Evolutionary conservation across 257 asterid species (phyloP).

Genomic region (Solanum gandarillasii): DNA sequence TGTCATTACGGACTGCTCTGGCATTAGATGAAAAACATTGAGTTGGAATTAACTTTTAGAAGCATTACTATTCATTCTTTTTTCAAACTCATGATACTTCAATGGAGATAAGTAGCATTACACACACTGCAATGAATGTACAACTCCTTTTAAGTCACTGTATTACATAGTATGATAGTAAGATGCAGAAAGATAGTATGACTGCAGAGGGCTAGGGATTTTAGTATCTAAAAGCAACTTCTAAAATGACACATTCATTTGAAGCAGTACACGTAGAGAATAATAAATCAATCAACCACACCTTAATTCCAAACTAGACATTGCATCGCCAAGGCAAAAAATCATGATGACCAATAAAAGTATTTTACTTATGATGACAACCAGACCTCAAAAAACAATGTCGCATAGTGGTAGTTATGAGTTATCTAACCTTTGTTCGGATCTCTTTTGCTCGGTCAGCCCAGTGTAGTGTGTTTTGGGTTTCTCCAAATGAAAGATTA

Average conservation of each 20-base stretch:
- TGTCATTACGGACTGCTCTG: background rate
- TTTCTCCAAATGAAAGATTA: slow-evolving; percentile 42
- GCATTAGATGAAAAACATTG: background rate
- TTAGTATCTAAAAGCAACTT: background rate
- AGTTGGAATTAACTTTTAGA: background rate
- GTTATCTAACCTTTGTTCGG: slow-evolving; percentile 31
- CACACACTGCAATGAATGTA: background rate
- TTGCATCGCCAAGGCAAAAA: background rate
- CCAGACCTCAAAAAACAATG: background rate
- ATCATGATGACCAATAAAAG: background rate
- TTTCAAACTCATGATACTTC: background rate
- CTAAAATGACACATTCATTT: background rate
- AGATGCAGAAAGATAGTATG: background rate
- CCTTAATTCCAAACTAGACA: background rate
- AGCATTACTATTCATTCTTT: background rate
- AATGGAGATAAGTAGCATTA: background rate
- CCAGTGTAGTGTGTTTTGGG: slow-evolving; percentile 65
- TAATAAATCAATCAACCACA: background rate
- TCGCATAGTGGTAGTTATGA: background rate
- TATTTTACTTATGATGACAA: background rate
- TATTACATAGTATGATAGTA: background rate
- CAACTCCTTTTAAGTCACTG: background rate
- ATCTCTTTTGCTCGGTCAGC: slow-evolving; percentile 71
- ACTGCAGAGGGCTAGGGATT: background rate
- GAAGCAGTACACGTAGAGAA: background rate